phyloP scores from a whole-genome alignment of 1,284 basidiomycete genomes.

The Volvariella volvacea region DNA sequence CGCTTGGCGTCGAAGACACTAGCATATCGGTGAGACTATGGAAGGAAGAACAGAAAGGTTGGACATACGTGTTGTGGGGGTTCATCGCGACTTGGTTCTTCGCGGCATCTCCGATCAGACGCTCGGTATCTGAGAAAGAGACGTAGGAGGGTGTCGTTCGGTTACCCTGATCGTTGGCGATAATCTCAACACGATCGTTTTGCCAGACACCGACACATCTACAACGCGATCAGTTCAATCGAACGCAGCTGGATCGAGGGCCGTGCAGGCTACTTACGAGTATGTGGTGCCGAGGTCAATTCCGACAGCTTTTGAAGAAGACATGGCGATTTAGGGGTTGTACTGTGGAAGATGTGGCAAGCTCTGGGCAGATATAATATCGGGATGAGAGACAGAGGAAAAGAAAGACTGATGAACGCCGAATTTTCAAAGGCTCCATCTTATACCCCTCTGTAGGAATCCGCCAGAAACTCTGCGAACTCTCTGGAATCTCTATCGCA shows the following conservation, averaged over 20 bases:
- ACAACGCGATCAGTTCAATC: slow-evolving; percentile 9
- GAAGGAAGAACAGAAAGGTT: slow-evolving; percentile 2
- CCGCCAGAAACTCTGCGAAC: slow-evolving; percentile 34
- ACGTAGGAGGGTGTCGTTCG: slow-evolving; percentile 94
- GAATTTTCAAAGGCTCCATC: slow-evolving; percentile 15
- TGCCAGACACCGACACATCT: slow-evolving; percentile 89
- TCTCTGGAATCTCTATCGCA: slow-evolving; percentile 31
- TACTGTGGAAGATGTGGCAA: background rate
- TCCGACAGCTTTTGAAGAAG: slow-evolving; percentile 81
- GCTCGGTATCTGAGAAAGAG: slow-evolving; percentile 89
- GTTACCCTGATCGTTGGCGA: slow-evolving; percentile 97
- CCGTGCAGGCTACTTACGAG: slow-evolving; percentile 46
- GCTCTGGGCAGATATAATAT: background rate
- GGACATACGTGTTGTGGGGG: slow-evolving; percentile 67
- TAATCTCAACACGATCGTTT: slow-evolving; percentile 98
- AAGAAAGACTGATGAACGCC: slow-evolving; percentile 11
- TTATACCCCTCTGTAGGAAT: slow-evolving; percentile 30
- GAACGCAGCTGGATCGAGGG: slow-evolving; percentile 7
- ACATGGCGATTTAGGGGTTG: slow-evolving; percentile 28
- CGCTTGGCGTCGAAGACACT: slow-evolving; percentile 48
- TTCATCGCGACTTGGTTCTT: slow-evolving; percentile 94
- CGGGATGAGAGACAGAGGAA: slow-evolving; percentile 4
- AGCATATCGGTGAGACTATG: slow-evolving; percentile 12
- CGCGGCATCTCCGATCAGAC: slow-evolving; percentile 92
- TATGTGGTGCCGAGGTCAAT: slow-evolving; percentile 89